Evolutionary conservation across 148 eudicot genomes (phyloP), one percentile per base, ranked within the genome.

Genomic region (Suaeda aralocaspica): DNA sequence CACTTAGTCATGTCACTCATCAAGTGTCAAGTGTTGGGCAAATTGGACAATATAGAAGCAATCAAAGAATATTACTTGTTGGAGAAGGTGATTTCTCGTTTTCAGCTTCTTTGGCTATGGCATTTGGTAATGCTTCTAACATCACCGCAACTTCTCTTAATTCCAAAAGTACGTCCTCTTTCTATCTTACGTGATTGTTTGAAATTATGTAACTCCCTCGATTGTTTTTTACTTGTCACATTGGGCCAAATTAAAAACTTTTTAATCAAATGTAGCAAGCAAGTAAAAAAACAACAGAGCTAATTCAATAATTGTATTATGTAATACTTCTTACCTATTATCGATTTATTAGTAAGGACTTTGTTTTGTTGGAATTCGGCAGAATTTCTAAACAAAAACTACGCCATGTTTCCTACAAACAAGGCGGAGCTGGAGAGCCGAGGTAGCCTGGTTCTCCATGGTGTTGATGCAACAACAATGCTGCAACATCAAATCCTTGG

Each of bases 1-100:
- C 11, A 4, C 22, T 18, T 22, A 13, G 8, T 25, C 11, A 28
- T 24, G 4, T 15, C 9, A 44, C 21, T 59, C 8, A 42, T 39
- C 24, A 9, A 2, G 50, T 39, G 31, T 1, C 49, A 29, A 44
- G 31, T 41, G 67, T 64, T 45, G 50, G 46, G 72, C 66, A 33
- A 56, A 76, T 57, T 31, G 69, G 74, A 33, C 59, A 11, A 24
- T 72, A 64, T 21, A 41, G 5, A 8, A 72, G 41, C 29, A 34
- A 4, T 14, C 79, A 70, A 2, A 57, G 42, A 24, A 65, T 77
- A 4, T 9, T 77, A 21, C 57, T 66, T 0, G 75, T 76, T 0
- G 75, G 79, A 2, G 79, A 76, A 66, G 79, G 79, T 9, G 71
- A 77, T 66, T 77, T 77, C 67, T 77, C 80, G 0, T 72, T 77